Conservation (phyloP, 352 stramenopile species). For the Saprolegnia parasitica region DNA sequence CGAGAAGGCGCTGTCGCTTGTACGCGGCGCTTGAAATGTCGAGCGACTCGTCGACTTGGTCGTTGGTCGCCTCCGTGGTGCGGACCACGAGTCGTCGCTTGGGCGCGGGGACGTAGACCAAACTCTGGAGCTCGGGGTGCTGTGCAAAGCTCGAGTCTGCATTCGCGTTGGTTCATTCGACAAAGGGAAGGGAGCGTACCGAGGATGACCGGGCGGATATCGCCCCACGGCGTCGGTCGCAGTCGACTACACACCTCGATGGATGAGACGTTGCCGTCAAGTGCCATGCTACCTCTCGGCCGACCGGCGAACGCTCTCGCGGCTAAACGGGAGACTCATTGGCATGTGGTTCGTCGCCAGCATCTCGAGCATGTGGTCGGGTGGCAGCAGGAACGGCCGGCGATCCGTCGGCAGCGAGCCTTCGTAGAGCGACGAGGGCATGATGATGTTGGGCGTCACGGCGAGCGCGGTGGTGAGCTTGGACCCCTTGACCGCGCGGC, state of each 20-base stretch:
- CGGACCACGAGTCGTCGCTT: constrained; percentile 1
- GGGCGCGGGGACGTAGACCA: neutral
- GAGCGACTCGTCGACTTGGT: constrained; percentile 8
- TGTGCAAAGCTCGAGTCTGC: constrained; percentile 1
- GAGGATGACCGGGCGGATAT: constrained; percentile 25
- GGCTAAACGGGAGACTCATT: constrained; percentile 38
- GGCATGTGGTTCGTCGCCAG: constrained; percentile 64
- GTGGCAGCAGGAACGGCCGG: constrained; percentile 39
- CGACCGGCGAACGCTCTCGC: constrained; percentile 37
- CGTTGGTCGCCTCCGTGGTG: neutral
- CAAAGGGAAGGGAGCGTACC: neutral
- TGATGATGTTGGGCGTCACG: constrained; percentile 21
- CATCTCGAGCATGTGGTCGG: constrained; percentile 69
- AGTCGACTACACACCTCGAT: constrained; percentile 22
- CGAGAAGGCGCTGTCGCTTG: constrained; percentile 53
- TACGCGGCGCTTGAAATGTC: constrained; percentile 46
- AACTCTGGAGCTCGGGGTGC: constrained; percentile 8
- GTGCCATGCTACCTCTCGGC: constrained; percentile 33
- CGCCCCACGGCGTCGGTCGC: constrained; percentile 34
- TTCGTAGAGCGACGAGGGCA: constrained; percentile 20
- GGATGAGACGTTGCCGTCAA: constrained; percentile 22
- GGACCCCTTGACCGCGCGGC: constrained; percentile 18
- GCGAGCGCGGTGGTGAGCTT: constrained; percentile 12
- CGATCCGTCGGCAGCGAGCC: constrained; percentile 15
- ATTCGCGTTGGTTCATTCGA: neutral